These are phyloP conservation scores for Penicillium angulare DNA, from an alignment of 495 filamentous ascomycete species.

Conservation along the genomic window DNA sequence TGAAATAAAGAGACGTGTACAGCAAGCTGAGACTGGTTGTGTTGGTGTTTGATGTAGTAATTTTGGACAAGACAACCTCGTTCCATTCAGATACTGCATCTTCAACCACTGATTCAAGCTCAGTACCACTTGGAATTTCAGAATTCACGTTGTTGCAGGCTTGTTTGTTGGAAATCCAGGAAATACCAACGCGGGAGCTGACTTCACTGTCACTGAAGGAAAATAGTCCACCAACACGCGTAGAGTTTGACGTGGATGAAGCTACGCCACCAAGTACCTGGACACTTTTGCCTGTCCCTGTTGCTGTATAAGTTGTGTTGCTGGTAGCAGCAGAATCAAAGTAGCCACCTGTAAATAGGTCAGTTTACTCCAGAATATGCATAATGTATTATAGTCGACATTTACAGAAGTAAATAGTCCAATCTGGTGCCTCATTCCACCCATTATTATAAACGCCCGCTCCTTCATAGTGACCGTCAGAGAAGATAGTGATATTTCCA, in stretches of 20 bases:
- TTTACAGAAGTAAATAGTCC: constrained; percentile 68
- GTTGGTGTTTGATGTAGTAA: constrained; percentile 58
- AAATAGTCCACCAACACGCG: constrained; percentile 35
- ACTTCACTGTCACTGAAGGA: constrained; percentile 39
- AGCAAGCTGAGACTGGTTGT: constrained; percentile 54
- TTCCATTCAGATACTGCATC: constrained; percentile 58
- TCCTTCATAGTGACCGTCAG: constrained; percentile 60
- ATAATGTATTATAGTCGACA: too few species aligned
- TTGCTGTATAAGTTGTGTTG: constrained; percentile 30
- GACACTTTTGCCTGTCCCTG: constrained; percentile 26
- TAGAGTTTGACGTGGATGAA: constrained; percentile 24
- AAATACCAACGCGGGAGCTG: constrained; percentile 66
- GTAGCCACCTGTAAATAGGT: constrained; percentile 43
- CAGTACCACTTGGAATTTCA: constrained; percentile 55
- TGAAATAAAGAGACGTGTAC: constrained; percentile 66
- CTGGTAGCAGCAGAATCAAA: constrained; percentile 50
- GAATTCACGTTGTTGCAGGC: constrained; percentile 58
- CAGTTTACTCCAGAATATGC: neutral
- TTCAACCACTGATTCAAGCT: constrained; percentile 46
- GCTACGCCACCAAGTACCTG: constrained; percentile 26
- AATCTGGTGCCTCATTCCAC: constrained; percentile 58
- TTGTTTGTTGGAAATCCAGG: constrained; percentile 62
- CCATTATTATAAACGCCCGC: constrained; percentile 63
- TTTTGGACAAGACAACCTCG: constrained; percentile 57
- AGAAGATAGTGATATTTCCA: constrained; percentile 55